Evolutionary conservation across 768 basidiomycete species (phyloP).

Genomic region (Boletus reticulatus): DNA sequence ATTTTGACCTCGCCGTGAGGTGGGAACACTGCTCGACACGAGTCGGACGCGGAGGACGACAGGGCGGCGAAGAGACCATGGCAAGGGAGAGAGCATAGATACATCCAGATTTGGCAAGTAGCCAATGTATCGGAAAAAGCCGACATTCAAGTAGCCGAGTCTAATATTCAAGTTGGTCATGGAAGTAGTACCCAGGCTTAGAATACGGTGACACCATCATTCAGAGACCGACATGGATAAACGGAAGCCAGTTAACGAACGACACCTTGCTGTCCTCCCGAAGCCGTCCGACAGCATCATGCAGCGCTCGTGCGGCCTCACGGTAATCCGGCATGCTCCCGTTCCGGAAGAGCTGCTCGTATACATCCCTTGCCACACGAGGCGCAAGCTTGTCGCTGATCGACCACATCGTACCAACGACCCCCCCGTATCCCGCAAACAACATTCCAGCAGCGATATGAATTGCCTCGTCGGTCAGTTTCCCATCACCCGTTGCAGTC

Average conservation of each 20-base stretch:
- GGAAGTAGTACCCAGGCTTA: too few species aligned
- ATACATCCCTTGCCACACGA: conserved; percentile 19
- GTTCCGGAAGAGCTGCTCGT: neutral
- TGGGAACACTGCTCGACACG: neutral
- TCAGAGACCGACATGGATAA: conserved; percentile 11
- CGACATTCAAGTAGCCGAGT: too few species aligned
- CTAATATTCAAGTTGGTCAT: too few species aligned
- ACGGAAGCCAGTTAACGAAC: conserved; percentile 10
- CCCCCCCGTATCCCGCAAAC: conserved; percentile 25
- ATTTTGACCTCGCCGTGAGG: conserved; percentile 50
- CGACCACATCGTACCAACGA: neutral
- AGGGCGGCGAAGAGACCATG: conserved; percentile 2
- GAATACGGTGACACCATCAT: too few species aligned
- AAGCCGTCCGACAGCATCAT: neutral
- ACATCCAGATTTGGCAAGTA: neutral
- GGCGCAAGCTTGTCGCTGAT: conserved; percentile 29
- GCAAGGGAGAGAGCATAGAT: conserved; percentile 14
- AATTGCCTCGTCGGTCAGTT: neutral
- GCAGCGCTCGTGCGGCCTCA: neutral
- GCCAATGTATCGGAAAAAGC: neutral
- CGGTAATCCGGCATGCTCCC: conserved; percentile 2
- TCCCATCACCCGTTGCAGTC: conserved; percentile 1
- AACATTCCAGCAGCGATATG: conserved; percentile 29
- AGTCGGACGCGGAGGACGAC: conserved; percentile 1
- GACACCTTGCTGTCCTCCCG: neutral